Base-by-base conservation (phyloP, 345 rosid genomes). In the Kernera saxatilis region DNA sequence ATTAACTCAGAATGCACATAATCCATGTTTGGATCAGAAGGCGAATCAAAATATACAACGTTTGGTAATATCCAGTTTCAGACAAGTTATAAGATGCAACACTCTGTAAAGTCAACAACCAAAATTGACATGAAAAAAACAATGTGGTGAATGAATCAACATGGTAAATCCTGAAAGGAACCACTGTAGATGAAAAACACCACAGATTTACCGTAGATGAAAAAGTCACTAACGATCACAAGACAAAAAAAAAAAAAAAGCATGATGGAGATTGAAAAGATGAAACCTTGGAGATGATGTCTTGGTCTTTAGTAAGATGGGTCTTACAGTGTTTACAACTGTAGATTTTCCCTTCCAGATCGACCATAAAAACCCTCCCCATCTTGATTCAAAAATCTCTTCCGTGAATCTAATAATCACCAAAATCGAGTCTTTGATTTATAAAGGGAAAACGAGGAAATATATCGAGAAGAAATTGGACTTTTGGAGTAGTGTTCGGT, bases 321-420 rank as follows among this genome's bases (percentile, higher is more conserved):
- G 88, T 81, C 2, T 67, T 55, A 77, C 96, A 90, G 82, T 86
- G 82, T 76, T 79, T 86, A 84, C 96, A 90, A 55, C 81, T 75
- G 56, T 83, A 87, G 52, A 84, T 19, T 51, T 58, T 43, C 39
- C 93, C 90, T 64, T 82, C 86, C 27, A 87, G 84, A 51, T 39
- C 71, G 26, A 84, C 67, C 70, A 82, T 40, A 57, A 86, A 90
- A 36, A 86, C 54, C 78, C 85, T 90, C 48, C 93, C 96, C 96
- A 90, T 87, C 23, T 67, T 52, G 61, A 15, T 58, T 22, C 17
- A 49, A 19, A 10, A 9, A 10, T 11, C 3, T 32, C 37, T 58
- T 46, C 8, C 1, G 46, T 62, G 39, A 32, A 50, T n/a, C 27
- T 17, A 49, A 37, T 10, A 37, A 54, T 48, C 59, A 8, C 3